phyloP scores from a whole-genome alignment of 768 basidiomycete genomes.

The Russula sp. region DNA sequence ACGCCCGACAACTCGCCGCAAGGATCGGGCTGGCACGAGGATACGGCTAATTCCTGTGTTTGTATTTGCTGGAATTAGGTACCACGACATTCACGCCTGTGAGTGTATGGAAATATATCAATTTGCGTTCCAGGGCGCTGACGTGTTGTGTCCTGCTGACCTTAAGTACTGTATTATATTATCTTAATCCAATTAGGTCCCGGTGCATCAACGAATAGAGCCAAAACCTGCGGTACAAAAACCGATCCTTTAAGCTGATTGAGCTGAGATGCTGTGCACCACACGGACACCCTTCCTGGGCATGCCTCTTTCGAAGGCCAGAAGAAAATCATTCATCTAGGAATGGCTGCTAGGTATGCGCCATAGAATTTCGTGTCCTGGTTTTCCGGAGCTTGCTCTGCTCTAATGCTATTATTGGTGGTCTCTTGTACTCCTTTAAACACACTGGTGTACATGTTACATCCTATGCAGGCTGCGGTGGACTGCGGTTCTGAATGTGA shows the following conservation, averaged over 20 bases:
- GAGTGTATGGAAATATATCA: not conserved
- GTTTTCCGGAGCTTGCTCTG: not conserved
- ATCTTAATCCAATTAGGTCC: conserved; percentile 1
- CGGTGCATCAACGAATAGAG: conserved; percentile 5
- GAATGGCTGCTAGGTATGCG: not conserved
- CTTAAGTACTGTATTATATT: conserved; percentile 15
- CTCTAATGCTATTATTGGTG: not conserved
- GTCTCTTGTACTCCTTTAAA: not conserved
- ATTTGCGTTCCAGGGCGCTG: not conserved
- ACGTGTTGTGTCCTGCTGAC: not conserved
- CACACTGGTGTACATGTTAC: not conserved
- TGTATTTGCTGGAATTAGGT: not conserved
- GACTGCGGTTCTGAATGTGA: conserved; percentile 10
- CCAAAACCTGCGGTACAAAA: conserved; percentile 1
- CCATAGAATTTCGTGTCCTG: not conserved
- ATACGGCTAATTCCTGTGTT: conserved; percentile 13
- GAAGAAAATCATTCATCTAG: not conserved
- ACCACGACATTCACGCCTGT: conserved; percentile 1
- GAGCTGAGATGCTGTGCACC: not conserved
- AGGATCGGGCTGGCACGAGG: conserved; percentile 62
- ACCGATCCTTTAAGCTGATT: not conserved
- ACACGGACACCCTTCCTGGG: not conserved
- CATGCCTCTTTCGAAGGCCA: not conserved
- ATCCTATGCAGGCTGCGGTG: conserved; percentile 2
- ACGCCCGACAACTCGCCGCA: conserved; percentile 78